Percentiles rank a stretch among this genome's conserved stretches.
Conservation (phyloP, 192 early-diverging fungal species). For the Gaertneriomyces semiglobifer region DNA sequence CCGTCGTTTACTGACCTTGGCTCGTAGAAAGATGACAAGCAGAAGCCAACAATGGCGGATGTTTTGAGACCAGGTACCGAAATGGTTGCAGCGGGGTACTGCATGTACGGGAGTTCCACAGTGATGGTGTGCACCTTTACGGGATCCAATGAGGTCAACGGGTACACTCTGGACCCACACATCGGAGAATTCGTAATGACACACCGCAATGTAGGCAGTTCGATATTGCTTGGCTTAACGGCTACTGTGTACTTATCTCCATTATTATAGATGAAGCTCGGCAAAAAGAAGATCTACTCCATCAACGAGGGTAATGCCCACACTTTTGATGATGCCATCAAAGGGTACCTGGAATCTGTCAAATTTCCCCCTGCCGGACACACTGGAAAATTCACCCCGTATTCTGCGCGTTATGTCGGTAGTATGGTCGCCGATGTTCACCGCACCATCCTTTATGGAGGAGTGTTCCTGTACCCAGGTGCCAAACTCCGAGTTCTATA, state of each 20-base stretch:
- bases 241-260: not conserved
- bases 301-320: conserved; percentile 96
- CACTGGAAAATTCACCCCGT: conserved; percentile 66
- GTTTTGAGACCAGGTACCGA: conserved; percentile 85
- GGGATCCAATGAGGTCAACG: conserved; percentile 68
- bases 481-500: conserved; percentile 96
- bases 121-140: conserved; percentile 66
- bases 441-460: conserved; percentile 85
- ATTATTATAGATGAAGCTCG: conserved; percentile 45
- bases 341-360: conserved; percentile 82
- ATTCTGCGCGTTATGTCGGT: conserved; percentile 93
- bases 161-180: conserved; percentile 94
- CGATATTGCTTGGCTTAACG: not conserved
- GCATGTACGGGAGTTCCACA: conserved; percentile 91
- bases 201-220: conserved; percentile 74
- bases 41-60: conserved; percentile 53
- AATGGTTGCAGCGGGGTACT: conserved; percentile 91
- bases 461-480: conserved; percentile 85
- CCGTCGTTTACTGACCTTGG: not conserved
- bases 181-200: conserved; percentile 98
- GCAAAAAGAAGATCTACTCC: conserved; percentile 90
- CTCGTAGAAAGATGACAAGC: conserved; percentile 26
- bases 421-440: conserved; percentile 98
- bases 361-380: conserved; percentile 79
- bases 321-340: conserved; percentile 83